These are phyloP conservation scores for Paramecium bursaria DNA, from an alignment of 73 alveolate species.

Conservation along the genomic window DNA sequence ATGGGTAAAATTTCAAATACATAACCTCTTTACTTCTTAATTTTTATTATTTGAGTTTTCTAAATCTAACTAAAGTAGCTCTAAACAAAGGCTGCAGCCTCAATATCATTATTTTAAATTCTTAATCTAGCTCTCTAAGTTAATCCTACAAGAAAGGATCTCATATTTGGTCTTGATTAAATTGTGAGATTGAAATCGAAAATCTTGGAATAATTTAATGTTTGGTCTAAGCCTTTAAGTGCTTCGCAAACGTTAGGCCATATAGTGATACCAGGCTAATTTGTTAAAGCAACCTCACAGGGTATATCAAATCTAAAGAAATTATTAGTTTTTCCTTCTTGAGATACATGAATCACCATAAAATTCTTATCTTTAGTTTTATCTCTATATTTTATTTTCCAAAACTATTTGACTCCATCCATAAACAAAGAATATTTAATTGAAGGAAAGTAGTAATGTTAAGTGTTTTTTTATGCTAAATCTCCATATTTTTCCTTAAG, in stretches of 20 bases:
- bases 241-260: constrained; percentile 59
- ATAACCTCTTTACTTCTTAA: constrained; percentile 24
- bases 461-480: background rate
- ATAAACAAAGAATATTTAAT: background rate
- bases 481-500: constrained; percentile 37
- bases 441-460: constrained; percentile 42
- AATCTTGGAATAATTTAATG: background rate
- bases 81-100: constrained; percentile 4
- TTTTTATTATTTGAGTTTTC: background rate
- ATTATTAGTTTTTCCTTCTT: constrained; percentile 18
- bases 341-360: constrained; percentile 21
- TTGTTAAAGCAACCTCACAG: background rate
- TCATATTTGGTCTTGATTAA: background rate
- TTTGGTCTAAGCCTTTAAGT: background rate
- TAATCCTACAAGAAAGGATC: constrained; percentile 12
- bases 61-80: constrained; percentile 25
- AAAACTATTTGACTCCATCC: background rate
- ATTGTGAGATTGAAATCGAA: constrained; percentile 2
- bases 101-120: constrained; percentile 3
- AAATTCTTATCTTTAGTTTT: constrained; percentile 51
- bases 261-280: constrained; percentile 2
- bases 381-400: constrained; percentile 56
- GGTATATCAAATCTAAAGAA: constrained; percentile 46
- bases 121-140: constrained; percentile 39
- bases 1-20: constrained; percentile 30